These are phyloP conservation scores for Mycena metata DNA, from an alignment of 768 basidiomycete genomes.

Conservation along the genomic window DNA sequence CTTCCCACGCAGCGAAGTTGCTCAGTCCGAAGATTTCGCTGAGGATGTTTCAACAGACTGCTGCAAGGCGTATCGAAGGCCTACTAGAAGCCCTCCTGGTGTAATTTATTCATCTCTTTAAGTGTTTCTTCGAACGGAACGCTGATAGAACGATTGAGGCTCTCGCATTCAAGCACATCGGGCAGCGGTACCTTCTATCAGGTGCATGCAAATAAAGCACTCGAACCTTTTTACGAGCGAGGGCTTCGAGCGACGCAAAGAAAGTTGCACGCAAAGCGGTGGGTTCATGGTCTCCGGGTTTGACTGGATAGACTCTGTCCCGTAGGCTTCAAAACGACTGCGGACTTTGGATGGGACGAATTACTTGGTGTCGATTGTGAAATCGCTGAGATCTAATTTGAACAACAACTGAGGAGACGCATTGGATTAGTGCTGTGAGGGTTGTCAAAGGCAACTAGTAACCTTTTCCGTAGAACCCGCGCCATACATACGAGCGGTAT, in stretches of 20 bases:
- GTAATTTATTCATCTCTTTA: conserved; percentile 56
- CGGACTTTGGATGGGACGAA: background rate
- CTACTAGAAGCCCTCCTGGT: conserved; percentile 62
- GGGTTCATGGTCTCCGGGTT: conserved; percentile 59
- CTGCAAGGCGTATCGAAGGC: conserved; percentile 24
- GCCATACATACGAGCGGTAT: conserved; percentile 64
- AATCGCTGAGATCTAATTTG: conserved; percentile 55
- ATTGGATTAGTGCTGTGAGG: too few species aligned
- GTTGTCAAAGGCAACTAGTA: background rate
- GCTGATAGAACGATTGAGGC: conserved; percentile 29
- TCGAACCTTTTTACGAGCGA: conserved; percentile 56
- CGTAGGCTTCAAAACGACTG: background rate
- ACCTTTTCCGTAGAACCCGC: conserved; percentile 66
- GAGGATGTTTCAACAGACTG: background rate
- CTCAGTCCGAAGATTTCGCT: conserved; percentile 66
- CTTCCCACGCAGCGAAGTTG: conserved; percentile 65
- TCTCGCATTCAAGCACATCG: background rate
- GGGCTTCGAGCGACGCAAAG: conserved; percentile 52
- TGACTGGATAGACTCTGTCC: conserved; percentile 57
- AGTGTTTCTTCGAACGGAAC: conserved; percentile 64
- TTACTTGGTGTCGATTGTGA: conserved; percentile 65
- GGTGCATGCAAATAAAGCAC: conserved; percentile 65
- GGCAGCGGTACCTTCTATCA: conserved; percentile 47
- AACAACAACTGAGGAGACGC: conserved; percentile 49
- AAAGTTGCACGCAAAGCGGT: conserved; percentile 54